Evolutionary conservation across 768 basidiomycete species (phyloP), one percentile per base, ranked within the genome.

Genomic region (Trametes meyenii): DNA sequence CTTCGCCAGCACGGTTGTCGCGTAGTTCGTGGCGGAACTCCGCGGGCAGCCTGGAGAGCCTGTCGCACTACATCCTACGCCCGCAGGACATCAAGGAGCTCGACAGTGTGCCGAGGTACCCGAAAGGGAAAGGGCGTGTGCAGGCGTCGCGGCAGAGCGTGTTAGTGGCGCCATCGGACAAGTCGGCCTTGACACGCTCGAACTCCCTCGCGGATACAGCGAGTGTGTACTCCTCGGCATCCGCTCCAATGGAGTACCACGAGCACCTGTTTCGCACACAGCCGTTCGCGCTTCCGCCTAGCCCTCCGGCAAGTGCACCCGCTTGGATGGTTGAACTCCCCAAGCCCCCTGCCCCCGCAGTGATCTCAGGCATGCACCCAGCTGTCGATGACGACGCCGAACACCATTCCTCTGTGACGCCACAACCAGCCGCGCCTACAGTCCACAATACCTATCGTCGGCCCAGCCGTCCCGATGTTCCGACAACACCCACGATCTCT

Each of bases 211-310:
- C 58, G 38, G 66, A 67, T 19, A 70, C 74, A 2, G 71, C 66
- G 12, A 78, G 76, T 42, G 65, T 76, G 14, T 77, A 78, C 63
- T 78, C 78, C 24, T 66, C 70, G 13, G 72, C 70, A 5, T 78
- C 77, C 17, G 76, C 77, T 2, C 71, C 75, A 14, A 24, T 62
- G 19, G 65, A 69, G 60, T 49, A 64, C 54, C 69, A 70, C 49
- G 70, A 72, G 24, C 56, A 45, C 11, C 53, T 65, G 26, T 46
- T 72, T 61, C 60, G 53, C 38, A 23, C 63, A 26, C 67, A 66
- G 60, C 66, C 61, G 38, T 55, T 63, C 43, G 55, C 52, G 46
- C 58, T 75, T 8, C 63, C 66, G 21, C 63, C 68, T 19, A 40
- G 2, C 14, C 23, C 69, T 19, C 66, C 72, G 29, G 61, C 60